Percentiles rank a stretch among this genome's conserved stretches.
Evolutionary conservation across 2,329 filamentous ascomycete genomes (phyloP).

Genomic region (Fusarium decemcellulare): DNA sequence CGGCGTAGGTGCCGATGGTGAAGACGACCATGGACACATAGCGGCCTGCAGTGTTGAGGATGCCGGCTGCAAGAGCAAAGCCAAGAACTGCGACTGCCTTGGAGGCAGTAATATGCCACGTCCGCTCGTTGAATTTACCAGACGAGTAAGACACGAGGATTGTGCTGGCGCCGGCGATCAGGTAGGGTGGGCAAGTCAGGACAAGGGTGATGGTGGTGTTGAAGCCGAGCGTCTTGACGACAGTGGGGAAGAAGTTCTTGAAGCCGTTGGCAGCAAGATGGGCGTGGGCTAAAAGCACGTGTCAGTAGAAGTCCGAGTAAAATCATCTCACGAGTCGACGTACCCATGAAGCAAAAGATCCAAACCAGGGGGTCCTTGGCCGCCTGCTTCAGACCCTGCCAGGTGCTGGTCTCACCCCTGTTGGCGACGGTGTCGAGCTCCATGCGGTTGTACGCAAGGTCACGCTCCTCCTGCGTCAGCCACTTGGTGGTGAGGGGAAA

Average conservation of each 20-base stretch:
- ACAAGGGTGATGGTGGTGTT: constrained; percentile 49
- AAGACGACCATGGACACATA: constrained; percentile 56
- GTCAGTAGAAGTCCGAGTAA: background rate
- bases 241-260: constrained; percentile 53
- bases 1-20: constrained; percentile 55
- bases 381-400: constrained; percentile 60
- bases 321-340: background rate
- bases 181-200: constrained; percentile 59
- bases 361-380: constrained; percentile 62
- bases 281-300: constrained; percentile 55
- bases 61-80: constrained; percentile 45
- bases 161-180: constrained; percentile 52
- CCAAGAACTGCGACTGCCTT: constrained; percentile 56
- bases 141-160: constrained; percentile 53
- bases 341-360: constrained; percentile 63
- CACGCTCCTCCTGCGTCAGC: constrained; percentile 61
- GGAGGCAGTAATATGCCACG: constrained; percentile 62
- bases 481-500: constrained; percentile 60
- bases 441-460: constrained; percentile 57
- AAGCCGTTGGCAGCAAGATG: constrained; percentile 64
- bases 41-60: constrained; percentile 37
- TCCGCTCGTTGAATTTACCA: constrained; percentile 62
- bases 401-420: constrained; percentile 56
- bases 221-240: constrained; percentile 49
- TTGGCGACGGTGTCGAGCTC: constrained; percentile 63